Evolutionary conservation across 73 alveolate genomes (phyloP).

Genomic region (Tetrahymena malaccensis): DNA sequence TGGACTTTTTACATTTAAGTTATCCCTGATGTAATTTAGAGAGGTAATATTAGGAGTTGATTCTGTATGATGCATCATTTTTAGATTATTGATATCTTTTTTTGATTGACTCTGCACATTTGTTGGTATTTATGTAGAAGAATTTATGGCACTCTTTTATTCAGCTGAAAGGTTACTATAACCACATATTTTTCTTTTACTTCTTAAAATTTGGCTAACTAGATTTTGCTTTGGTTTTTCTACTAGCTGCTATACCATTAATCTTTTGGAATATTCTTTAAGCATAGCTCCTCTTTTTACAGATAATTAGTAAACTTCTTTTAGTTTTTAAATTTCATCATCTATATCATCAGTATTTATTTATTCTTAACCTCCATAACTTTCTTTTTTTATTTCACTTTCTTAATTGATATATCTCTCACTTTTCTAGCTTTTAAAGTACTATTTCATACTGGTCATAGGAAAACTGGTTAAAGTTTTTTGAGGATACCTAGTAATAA

Average conservation of each 20-base stretch:
- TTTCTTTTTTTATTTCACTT: not conserved
- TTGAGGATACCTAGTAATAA: not conserved
- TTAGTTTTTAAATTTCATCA: not conserved
- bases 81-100: not conserved
- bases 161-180: not conserved
- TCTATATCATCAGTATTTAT: not conserved
- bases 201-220: not conserved
- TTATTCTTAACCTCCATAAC: not conserved
- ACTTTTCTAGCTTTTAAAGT: not conserved
- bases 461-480: not conserved
- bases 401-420: not conserved
- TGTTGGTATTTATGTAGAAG: not conserved
- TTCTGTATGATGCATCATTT: not conserved
- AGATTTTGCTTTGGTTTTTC: not conserved
- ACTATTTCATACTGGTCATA: not conserved
- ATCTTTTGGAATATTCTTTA: not conserved
- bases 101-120: not conserved
- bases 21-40: not conserved
- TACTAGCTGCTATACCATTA: not conserved
- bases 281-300: not conserved
- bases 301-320: not conserved
- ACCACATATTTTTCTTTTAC: not conserved
- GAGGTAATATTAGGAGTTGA: not conserved
- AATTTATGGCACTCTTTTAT: not conserved
- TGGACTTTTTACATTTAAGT: not conserved